Evolutionary conservation across 2,329 filamentous ascomycete species (phyloP).

Genomic region (Aspergillus udagawae): DNA sequence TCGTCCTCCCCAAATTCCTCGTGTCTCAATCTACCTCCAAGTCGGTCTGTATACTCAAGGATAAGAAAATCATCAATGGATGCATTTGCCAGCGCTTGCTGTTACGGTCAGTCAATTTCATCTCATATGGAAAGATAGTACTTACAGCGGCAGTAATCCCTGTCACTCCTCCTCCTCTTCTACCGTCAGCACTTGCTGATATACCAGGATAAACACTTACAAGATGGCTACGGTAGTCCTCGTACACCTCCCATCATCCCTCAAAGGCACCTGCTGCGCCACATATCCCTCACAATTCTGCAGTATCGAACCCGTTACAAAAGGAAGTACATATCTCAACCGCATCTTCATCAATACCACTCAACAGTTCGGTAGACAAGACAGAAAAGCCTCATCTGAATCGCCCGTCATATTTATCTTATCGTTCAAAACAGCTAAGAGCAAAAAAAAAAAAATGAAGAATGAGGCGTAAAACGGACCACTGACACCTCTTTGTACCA

Average conservation of each 20-base stretch:
- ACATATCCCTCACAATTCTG: conserved; percentile 12
- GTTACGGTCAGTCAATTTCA: conserved; percentile 2
- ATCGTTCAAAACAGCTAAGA: background rate
- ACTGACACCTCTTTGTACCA: background rate
- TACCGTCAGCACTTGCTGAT: background rate
- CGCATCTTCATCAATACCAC: background rate
- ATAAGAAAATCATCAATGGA: conserved; percentile 63
- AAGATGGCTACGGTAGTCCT: conserved; percentile 33
- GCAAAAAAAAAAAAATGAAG: background rate
- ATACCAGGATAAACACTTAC: conserved; percentile 16
- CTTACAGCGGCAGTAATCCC: conserved; percentile 59
- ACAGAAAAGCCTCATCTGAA: too few species aligned
- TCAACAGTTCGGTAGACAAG: too few species aligned
- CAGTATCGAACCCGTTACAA: background rate
- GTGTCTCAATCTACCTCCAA: conserved; percentile 61
- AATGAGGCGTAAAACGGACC: background rate
- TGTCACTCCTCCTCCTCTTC: conserved; percentile 55
- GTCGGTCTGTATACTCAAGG: conserved; percentile 58
- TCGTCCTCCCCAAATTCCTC: conserved; percentile 52
- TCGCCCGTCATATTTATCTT: background rate
- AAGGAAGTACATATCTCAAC: background rate
- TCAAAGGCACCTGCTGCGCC: conserved; percentile 11
- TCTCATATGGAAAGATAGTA: background rate
- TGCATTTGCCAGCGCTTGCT: conserved; percentile 58
- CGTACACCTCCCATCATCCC: conserved; percentile 19